Base-by-base conservation (phyloP, 352 stramenopile species). In the Pythium plurisporium region DNA sequence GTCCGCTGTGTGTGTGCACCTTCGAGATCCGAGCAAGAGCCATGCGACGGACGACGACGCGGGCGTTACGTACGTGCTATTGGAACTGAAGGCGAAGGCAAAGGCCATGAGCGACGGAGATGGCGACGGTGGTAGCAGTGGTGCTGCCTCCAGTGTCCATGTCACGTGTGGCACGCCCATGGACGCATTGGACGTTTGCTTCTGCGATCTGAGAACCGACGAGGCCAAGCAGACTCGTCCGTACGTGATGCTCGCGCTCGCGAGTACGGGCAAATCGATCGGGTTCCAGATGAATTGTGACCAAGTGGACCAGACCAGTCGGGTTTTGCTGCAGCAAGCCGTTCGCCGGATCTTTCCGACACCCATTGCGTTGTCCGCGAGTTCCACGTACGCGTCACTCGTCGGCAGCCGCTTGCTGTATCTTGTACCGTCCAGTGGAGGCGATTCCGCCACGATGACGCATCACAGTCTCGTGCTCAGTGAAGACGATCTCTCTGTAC, bases 111-210 rank as follows among this genome's bases (percentile, higher is more conserved):
- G 38, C 0, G 57, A 64, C 26, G 12, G 4, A 0, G 55, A 58
- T 15, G 44, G 26, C 22, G 62, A 43, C 19, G 62, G 67, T 55
- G 61, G 37, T 25, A 14, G 38, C 6, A 45, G 46, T 52, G 26
- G 48, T 33, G 23, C 22, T 31, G 38, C 20, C 10, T 48, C 53
- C 1, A 59, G 44, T 12, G 50, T 44, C 4, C 38, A 31, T 6
- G 70, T 77, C 8, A 57, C 36, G 3, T 76, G 65, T 22, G 65
- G 70, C 3, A 47, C 77, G 2, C 70, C 76, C 23, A 57, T 86
- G 22, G 79, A 87, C 8, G 74, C 65, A n/a, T 65, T 79, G 36
- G 82, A 90, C 56, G 56, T 79, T 5, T 87, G 70, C 56, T 89
- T 87, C 25, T 68, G 59, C 15, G 62, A 73, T 42, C 46, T 50